Conservation (phyloP, 352 stramenopile species). For the Sclerospora graminicola region DNA sequence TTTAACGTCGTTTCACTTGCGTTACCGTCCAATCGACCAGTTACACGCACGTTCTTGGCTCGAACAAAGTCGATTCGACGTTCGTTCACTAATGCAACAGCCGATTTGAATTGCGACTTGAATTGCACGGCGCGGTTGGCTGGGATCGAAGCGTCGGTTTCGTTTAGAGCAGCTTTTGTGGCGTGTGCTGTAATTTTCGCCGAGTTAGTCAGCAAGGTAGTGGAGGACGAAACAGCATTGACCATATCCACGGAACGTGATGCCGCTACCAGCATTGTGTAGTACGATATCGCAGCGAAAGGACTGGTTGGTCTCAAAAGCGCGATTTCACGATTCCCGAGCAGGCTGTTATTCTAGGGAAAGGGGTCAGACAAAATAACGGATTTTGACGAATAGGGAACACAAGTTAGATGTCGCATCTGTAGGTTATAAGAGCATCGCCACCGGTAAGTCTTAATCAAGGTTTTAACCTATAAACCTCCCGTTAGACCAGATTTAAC, state of each 20-base stretch:
- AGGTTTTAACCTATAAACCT: no score
- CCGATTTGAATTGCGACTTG: slow-evolving; percentile 61
- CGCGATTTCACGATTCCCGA: no score
- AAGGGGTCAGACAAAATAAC: no score
- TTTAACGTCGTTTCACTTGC: slow-evolving; percentile 8
- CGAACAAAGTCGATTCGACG: slow-evolving; percentile 75
- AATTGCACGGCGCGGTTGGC: slow-evolving; percentile 23
- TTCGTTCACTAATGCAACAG: slow-evolving; percentile 66
- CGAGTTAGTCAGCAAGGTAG: slow-evolving; percentile 6
- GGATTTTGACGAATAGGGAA: no score
- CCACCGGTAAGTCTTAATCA: no score
- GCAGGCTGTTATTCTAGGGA: no score
- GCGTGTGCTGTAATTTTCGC: background rate
- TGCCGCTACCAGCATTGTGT: slow-evolving; percentile 17
- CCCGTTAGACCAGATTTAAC: no score
- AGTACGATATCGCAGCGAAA: slow-evolving; percentile 1
- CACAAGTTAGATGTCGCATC: no score
- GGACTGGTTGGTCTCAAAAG: slow-evolving; percentile 12
- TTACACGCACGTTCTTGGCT: slow-evolving; percentile 39
- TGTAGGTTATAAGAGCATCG: no score
- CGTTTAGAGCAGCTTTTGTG: slow-evolving; percentile 2
- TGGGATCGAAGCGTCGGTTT: slow-evolving; percentile 5
- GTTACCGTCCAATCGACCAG: slow-evolving; percentile 26
- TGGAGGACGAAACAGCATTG: background rate
- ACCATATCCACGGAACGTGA: slow-evolving; percentile 6